Evolutionary conservation across 2,329 filamentous ascomycete species (phyloP), one percentile per base, ranked within the genome.

Genomic region (Neobulgaria alba): DNA sequence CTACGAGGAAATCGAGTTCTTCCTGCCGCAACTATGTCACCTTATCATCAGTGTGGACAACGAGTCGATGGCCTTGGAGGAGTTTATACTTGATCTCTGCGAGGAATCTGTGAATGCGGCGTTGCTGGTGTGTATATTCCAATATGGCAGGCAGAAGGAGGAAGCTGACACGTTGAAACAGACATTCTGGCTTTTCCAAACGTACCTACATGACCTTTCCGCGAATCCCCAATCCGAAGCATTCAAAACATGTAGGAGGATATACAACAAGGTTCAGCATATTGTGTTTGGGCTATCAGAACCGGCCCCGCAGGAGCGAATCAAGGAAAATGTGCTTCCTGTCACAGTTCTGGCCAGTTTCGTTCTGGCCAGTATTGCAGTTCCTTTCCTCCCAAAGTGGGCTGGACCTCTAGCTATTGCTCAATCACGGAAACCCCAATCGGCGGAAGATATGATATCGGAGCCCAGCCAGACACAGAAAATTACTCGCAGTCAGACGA

Each of bases 161-260:
- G 33, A 9, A 12, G 8, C n/a, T n/a, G n/a, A n/a, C n/a, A n/a
- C n/a, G n/a, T n/a, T n/a, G 17, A 35, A 38, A 41, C 36, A 92
- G 85, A 90, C 85, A 26, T 92, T 92, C 63, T 92, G 85, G 85
- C 73, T 92, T 38, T 88, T 92, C 63, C 85, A 92, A 65, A 90
- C 84, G 3, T 89, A 92, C 59, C 75, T 92, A 20, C 82, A 85
- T 67, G 86, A 92, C 60, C 76, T 92, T 47, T 75, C 83, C 41
- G 73, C 56, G 31, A 84, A 82, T 43, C 85, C 85, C 2, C 81
- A 83, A 59, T 81, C 82, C 46, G 76, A 80, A 54, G 73, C 82
- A 36, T 92, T 92, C 65, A 81, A 85, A 64, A 90, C 83, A 36
- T 90, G 85, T 58, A 77, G 84, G 45, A 72, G 86, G 56, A 79